These are phyloP conservation scores for Pichia sp. DNA, from an alignment of 1,139 yeast genomes.

Conservation along the genomic window DNA sequence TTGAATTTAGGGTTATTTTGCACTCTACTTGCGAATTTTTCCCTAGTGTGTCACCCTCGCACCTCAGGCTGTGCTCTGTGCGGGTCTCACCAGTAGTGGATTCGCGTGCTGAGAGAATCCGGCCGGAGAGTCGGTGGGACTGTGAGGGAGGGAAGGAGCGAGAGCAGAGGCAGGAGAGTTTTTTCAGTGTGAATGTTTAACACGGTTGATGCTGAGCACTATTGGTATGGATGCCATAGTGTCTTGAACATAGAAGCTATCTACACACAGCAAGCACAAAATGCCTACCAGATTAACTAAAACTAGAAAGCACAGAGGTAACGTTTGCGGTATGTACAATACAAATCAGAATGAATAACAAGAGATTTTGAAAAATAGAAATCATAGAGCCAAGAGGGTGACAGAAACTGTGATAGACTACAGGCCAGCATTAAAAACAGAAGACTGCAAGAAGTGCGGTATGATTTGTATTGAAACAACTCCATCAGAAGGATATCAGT, in stretches of 20 bases:
- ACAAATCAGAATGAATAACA: background rate
- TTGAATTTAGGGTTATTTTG: background rate
- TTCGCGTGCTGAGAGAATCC: background rate
- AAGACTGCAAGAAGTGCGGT: too few species aligned
- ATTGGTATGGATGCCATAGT: background rate
- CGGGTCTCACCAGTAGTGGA: too few species aligned
- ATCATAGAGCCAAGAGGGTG: background rate
- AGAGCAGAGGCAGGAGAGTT: background rate
- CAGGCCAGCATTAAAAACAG: too few species aligned
- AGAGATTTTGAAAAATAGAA: background rate
- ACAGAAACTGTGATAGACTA: background rate
- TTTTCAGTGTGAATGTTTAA: background rate
- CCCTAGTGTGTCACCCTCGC: background rate
- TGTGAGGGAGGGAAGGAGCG: background rate
- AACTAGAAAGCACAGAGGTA: conserved; percentile 99
- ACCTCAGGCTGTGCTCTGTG: background rate
- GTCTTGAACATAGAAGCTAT: background rate
- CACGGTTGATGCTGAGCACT: background rate
- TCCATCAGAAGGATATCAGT: too few species aligned
- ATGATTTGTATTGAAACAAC: too few species aligned
- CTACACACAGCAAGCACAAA: conserved; percentile 30
- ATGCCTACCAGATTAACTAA: conserved; percentile 99
- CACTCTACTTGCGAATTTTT: background rate
- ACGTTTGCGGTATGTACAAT: conserved; percentile 88
- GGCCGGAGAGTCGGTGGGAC: background rate